A percentile compares a stretch with the other conserved stretches of the same genome.
These are phyloP conservation scores for Aspergillus persii DNA, from an alignment of 2,329 filamentous ascomycete genomes.

Conservation along the genomic window DNA sequence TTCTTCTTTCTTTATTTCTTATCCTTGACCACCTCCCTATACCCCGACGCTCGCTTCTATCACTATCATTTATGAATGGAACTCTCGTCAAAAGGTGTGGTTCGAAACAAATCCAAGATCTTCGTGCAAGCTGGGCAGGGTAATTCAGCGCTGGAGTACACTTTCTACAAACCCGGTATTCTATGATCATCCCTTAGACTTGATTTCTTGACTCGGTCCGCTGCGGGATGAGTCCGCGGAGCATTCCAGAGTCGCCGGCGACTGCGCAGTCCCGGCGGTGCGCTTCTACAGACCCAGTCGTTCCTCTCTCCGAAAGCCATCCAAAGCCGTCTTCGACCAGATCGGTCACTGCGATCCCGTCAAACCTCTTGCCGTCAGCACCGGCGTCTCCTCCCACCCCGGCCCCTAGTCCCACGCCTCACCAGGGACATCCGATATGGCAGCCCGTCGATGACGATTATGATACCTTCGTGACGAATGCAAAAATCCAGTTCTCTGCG, in stretches of 20 bases:
- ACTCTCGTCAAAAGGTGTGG: conserved; percentile 3
- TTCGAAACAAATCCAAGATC: conserved; percentile 12
- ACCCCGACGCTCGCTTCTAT: background rate
- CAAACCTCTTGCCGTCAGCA: conserved; percentile 62
- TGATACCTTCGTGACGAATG: conserved; percentile 75
- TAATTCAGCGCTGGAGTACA: conserved; percentile 10
- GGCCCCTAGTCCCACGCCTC: conserved; percentile 64
- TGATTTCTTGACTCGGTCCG: conserved; percentile 29
- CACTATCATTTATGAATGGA: conserved; percentile 19
- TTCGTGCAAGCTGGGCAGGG: conserved; percentile 16
- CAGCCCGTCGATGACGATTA: conserved; percentile 60
- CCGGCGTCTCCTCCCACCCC: conserved; percentile 67
- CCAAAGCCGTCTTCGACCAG: conserved; percentile 46
- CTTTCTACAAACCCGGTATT: conserved; percentile 20
- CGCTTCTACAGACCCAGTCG: conserved; percentile 26
- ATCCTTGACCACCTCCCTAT: background rate
- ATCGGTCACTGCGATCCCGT: conserved; percentile 53
- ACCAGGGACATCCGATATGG: conserved; percentile 56
- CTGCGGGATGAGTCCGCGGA: conserved; percentile 31
- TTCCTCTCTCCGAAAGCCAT: conserved; percentile 26
- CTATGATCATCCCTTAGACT: conserved; percentile 25
- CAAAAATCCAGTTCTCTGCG: conserved; percentile 75
- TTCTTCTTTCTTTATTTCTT: conserved; percentile 3
- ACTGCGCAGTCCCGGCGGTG: conserved; percentile 30
- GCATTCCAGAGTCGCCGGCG: conserved; percentile 27